phyloP scores from a whole-genome alignment of 2,329 filamentous ascomycete species.

The Xylariomycetidae sp. region DNA sequence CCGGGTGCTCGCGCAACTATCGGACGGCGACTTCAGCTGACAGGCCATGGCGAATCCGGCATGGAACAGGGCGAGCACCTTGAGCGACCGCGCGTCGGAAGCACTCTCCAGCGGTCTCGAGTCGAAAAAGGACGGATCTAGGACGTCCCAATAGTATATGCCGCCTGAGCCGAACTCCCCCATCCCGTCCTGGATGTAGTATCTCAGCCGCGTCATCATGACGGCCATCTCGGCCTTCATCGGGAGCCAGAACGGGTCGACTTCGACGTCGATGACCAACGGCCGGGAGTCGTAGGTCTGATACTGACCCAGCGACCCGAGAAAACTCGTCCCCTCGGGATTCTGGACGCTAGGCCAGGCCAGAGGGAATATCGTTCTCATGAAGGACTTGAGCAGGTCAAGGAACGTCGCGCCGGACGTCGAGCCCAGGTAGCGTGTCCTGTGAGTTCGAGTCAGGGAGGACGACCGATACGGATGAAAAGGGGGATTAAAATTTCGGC shows the following conservation, averaged over 20 bases:
- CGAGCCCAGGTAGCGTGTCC: constrained; percentile 41
- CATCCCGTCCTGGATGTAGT: constrained; percentile 41
- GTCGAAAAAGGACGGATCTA: constrained; percentile 23
- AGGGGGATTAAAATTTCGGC: not conserved
- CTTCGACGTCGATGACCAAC: not conserved
- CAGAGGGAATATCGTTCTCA: constrained; percentile 34
- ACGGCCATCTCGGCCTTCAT: constrained; percentile 29
- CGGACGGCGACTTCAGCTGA: not conserved
- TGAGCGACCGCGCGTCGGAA: not conserved
- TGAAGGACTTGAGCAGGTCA: constrained; percentile 44
- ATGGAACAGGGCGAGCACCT: not conserved
- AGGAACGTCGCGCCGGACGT: constrained; percentile 47
- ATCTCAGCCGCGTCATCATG: constrained; percentile 36
- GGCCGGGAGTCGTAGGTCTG: not conserved
- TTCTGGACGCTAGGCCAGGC: constrained; percentile 4
- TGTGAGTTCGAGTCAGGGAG: not conserved
- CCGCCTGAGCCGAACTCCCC: constrained; percentile 39
- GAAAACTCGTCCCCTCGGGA: not conserved
- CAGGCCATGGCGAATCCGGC: not conserved
- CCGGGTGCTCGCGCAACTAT: too few relatives aligned
- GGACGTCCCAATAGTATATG: constrained; percentile 44
- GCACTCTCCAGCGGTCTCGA: constrained; percentile 27
- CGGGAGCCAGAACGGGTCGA: constrained; percentile 22
- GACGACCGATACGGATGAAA: not conserved
- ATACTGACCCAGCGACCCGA: not conserved